phyloP scores from a whole-genome alignment of 2,329 filamentous ascomycete species.

The Alternaria sp. region DNA sequence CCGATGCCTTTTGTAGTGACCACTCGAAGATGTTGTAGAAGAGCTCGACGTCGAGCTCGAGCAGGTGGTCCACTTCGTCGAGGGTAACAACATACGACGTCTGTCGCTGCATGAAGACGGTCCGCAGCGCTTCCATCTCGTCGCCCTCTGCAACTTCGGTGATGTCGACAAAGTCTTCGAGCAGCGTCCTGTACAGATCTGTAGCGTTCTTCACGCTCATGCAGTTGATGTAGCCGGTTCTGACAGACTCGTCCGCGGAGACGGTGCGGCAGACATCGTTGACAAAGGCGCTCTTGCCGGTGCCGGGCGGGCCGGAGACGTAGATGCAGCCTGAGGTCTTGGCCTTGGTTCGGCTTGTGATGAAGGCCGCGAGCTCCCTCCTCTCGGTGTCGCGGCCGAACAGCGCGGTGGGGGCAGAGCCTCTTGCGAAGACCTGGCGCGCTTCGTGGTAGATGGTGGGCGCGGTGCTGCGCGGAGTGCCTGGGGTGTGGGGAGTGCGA shows the following conservation, averaged over 20 bases:
- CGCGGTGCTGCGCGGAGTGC: constrained; percentile 68
- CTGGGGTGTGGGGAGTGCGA: constrained; percentile 76
- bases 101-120: constrained; percentile 69
- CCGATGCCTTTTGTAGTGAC: constrained; percentile 82
- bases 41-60: constrained; percentile 86
- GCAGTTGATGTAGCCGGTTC: constrained; percentile 87
- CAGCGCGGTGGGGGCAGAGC: constrained; percentile 74
- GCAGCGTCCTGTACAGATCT: constrained; percentile 81
- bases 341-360: constrained; percentile 67
- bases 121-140: constrained; percentile 71
- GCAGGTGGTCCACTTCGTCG: constrained; percentile 93
- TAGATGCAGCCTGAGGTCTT: constrained; percentile 83
- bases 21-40: constrained; percentile 96
- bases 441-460: constrained; percentile 86
- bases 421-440: constrained; percentile 84
- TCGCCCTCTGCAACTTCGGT: constrained; percentile 68
- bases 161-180: constrained; percentile 70
- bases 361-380: constrained; percentile 71
- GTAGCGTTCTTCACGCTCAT: constrained; percentile 92
- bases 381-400: constrained; percentile 76
- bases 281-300: constrained; percentile 94
- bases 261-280: constrained; percentile 74
- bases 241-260: constrained; percentile 60
- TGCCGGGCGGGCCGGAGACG: constrained; percentile 93
- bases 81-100: constrained; percentile 80